Conservation (phyloP, 2,329 filamentous ascomycete genomes). For the Diplodia seriata region DNA sequence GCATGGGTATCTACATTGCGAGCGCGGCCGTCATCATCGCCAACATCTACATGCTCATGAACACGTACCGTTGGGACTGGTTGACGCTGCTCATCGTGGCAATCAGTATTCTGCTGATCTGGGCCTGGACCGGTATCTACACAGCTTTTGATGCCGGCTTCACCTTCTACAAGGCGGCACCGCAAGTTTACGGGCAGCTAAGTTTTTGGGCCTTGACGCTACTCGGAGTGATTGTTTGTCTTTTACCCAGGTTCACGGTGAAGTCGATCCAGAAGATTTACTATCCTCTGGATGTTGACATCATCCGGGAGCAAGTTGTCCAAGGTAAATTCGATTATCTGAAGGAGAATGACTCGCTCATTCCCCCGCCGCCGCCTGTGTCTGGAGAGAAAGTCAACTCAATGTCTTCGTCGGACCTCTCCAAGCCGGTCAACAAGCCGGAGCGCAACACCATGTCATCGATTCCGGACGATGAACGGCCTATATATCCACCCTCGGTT, state of each 20-base stretch:
- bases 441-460: constrained; percentile 63
- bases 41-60: constrained; percentile 93
- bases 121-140: constrained; percentile 95
- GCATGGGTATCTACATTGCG: constrained; percentile 86
- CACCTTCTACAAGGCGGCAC: constrained; percentile 77
- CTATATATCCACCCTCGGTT: constrained; percentile 92
- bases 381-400: constrained; percentile 54
- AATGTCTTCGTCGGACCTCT: constrained; percentile 64
- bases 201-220: constrained; percentile 88
- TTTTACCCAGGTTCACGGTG: constrained; percentile 85
- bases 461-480: constrained; percentile 85
- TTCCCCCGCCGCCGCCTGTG: constrained; percentile 47
- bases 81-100: constrained; percentile 82
- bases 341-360: constrained; percentile 60
- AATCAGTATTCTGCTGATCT: constrained; percentile 86
- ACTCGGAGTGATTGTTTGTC: constrained; percentile 78
- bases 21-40: constrained; percentile 85
- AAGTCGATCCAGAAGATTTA: constrained; percentile 94
- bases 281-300: constrained; percentile 89
- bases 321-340: constrained; percentile 83
- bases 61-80: constrained; percentile 99
- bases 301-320: constrained; percentile 89
- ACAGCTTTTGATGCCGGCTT: constrained; percentile 65
- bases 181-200: constrained; percentile 79
- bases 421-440: constrained; percentile 53